Conservation (phyloP, 306 rosid species). For the Lathyrus oleraceus region DNA sequence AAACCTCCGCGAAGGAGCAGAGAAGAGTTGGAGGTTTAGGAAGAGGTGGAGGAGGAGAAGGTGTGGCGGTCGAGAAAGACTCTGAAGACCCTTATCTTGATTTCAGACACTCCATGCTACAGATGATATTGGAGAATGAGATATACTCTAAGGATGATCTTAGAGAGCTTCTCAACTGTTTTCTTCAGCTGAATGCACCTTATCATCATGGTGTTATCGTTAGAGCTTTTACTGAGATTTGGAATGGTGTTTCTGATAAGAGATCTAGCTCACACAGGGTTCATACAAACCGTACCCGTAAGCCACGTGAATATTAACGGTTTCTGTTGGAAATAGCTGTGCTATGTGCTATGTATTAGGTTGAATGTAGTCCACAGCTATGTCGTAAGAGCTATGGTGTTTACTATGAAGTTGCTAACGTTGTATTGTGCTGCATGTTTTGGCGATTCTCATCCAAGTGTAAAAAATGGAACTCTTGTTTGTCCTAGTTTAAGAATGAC, state of each 20-base stretch:
- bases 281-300: slow-evolving; percentile 26
- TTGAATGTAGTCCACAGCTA: slow-evolving; percentile 7
- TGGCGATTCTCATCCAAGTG: slow-evolving; percentile 13
- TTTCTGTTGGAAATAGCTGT: neutral
- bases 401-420: slow-evolving; percentile 13
- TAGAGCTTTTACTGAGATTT: slow-evolving; percentile 89
- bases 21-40: slow-evolving; percentile 58
- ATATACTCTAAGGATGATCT: slow-evolving; percentile 82
- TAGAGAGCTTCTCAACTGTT: slow-evolving; percentile 72
- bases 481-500: neutral
- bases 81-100: slow-evolving; percentile 93
- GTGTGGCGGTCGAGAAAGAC: slow-evolving; percentile 88
- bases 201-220: slow-evolving; percentile 79
- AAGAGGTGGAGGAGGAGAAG: slow-evolving; percentile 64
- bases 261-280: slow-evolving; percentile 37
- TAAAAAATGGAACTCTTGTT: slow-evolving; percentile 20
- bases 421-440: slow-evolving; percentile 26
- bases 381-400: slow-evolving; percentile 18
- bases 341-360: slow-evolving; percentile 18
- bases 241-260: slow-evolving; percentile 70
- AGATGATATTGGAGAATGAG: slow-evolving; percentile 93
- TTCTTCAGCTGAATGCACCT: slow-evolving; percentile 80
- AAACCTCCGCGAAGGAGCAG: slow-evolving; percentile 14
- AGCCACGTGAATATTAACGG: slow-evolving; percentile 46
- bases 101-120: slow-evolving; percentile 85